Evolutionary conservation across 345 rosid species (phyloP).

Genomic region (Abelmoschus esculentus): DNA sequence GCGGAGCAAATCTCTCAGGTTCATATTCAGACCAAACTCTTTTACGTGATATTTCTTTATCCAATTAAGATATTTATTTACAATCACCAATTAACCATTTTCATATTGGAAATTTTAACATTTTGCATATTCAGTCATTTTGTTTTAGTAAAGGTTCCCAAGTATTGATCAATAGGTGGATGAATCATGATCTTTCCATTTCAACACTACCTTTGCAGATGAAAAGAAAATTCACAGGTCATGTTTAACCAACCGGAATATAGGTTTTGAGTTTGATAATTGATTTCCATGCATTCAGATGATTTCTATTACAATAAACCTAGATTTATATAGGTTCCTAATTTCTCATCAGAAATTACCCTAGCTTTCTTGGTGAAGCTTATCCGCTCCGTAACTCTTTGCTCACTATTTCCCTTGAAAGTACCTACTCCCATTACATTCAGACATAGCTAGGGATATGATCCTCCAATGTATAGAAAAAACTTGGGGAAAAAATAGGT

Average conservation of each 20-base stretch:
- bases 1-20: constrained; percentile 98
- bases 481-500: not conserved
- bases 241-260: too few species aligned
- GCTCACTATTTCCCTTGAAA: not conserved
- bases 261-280: not conserved
- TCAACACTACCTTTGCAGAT: not conserved
- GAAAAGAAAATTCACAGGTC: too few species aligned
- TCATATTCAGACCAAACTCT: not conserved
- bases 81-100: not conserved
- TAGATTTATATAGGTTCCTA: not conserved
- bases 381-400: not conserved
- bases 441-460: not conserved
- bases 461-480: not conserved
- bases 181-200: not conserved
- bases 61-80: not conserved
- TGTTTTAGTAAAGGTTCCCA: not conserved
- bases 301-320: not conserved
- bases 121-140: not conserved
- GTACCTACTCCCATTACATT: not conserved
- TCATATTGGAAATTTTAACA: not conserved
- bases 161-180: not conserved
- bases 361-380: not conserved
- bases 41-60: not conserved
- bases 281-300: not conserved
- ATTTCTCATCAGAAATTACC: not conserved